Conservation (phyloP, 345 rosid genomes). For the Fremontodendron californicum region DNA sequence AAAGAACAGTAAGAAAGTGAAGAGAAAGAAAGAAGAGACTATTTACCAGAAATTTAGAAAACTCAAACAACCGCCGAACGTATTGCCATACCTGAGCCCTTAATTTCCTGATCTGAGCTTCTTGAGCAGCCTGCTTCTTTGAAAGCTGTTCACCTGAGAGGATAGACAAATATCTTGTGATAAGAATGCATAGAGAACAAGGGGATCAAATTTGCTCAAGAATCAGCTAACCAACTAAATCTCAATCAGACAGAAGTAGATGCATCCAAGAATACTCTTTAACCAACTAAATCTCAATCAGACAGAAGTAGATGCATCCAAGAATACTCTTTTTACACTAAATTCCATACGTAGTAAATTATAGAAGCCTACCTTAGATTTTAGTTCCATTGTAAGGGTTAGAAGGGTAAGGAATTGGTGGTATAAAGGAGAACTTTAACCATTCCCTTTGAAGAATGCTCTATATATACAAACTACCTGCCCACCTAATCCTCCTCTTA, state of each 20-base stretch:
- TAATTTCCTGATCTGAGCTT: slow-evolving; percentile 87
- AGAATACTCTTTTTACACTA: not conserved
- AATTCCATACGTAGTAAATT: not conserved
- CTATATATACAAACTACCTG: not conserved
- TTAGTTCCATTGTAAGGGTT: not conserved
- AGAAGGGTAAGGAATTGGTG: not conserved
- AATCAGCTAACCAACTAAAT: not conserved
- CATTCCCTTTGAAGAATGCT: not conserved
- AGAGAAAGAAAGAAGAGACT: slow-evolving; percentile 21
- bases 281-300: too few relatives aligned
- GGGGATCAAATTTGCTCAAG: not conserved
- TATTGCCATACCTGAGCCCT: slow-evolving; percentile 80
- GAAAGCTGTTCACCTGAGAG: slow-evolving; percentile 96
- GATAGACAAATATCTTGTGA: slow-evolving; percentile 9
- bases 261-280: not conserved
- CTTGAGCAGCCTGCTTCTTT: slow-evolving; percentile 97
- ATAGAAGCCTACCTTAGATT: not conserved
- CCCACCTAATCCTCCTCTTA: not conserved
- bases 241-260: not conserved
- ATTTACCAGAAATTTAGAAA: slow-evolving; percentile 8
- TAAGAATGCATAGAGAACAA: slow-evolving; percentile 9
- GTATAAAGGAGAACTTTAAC: not conserved
- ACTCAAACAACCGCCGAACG: slow-evolving; percentile 14
- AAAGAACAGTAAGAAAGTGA: slow-evolving; percentile 20
- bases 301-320: not conserved